These are phyloP conservation scores for Aspergillus cejpii DNA, from an alignment of 2,329 filamentous ascomycete genomes.

Conservation along the genomic window DNA sequence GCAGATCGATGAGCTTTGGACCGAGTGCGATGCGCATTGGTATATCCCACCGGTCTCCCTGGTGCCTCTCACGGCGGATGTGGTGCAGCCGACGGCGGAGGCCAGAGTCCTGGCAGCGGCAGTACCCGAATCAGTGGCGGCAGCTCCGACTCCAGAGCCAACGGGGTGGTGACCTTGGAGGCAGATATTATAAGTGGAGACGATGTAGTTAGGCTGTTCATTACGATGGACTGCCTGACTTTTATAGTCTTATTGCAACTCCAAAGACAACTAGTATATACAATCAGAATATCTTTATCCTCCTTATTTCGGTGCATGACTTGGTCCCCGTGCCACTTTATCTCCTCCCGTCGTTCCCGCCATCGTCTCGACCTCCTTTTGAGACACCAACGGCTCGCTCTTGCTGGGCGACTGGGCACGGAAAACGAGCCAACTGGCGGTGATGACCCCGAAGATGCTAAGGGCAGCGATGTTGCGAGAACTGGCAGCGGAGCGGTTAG, in stretches of 20 bases:
- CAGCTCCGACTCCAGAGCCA: constrained; percentile 1
- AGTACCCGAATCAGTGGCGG: constrained; percentile 1
- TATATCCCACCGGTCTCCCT: constrained; percentile 20
- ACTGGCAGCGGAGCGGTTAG: constrained; percentile 25
- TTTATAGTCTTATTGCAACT: no score
- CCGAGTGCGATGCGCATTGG: constrained; percentile 15
- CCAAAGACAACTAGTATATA: no score
- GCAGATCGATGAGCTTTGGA: constrained; percentile 16
- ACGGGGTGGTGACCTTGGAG: neutral
- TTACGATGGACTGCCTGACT: no score
- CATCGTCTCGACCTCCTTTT: constrained; percentile 9
- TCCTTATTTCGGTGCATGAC: neutral
- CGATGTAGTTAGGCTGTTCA: no score
- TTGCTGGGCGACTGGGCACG: constrained; percentile 11
- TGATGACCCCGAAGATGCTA: constrained; percentile 6
- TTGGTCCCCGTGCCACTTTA: neutral
- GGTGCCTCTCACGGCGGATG: constrained; percentile 9
- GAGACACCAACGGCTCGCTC: constrained; percentile 4
- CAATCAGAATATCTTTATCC: no score
- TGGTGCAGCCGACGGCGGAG: neutral
- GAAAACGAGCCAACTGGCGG: constrained; percentile 7
- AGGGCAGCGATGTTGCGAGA: constrained; percentile 6
- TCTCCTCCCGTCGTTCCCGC: constrained; percentile 1
- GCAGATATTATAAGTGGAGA: neutral
- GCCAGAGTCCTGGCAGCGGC: constrained; percentile 1